Evolutionary conservation across 2,329 filamentous ascomycete genomes (phyloP).

Genomic region (Apiospora koreana): DNA sequence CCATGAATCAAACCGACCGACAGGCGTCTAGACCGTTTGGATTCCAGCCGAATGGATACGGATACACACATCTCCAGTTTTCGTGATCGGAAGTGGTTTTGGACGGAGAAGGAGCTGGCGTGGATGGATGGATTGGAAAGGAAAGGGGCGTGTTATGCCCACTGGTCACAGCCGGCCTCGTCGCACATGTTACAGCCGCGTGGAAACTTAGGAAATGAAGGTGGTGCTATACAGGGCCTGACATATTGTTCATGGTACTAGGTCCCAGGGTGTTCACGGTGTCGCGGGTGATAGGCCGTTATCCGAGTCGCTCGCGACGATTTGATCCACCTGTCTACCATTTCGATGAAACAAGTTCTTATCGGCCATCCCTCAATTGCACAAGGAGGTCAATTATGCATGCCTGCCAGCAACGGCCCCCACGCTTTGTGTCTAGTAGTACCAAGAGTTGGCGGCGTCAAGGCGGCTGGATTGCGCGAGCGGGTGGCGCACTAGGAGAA

Average conservation of each 20-base stretch:
- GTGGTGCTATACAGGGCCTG: neutral
- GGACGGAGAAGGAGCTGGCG: neutral
- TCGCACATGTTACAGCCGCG: constrained; percentile 7
- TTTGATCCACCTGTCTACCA: neutral
- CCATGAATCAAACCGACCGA: neutral
- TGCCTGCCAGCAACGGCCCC: neutral
- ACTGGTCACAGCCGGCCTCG: neutral
- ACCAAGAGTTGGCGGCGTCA: neutral
- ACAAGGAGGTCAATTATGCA: neutral
- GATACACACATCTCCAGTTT: neutral
- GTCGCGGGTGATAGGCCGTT: neutral
- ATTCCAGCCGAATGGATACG: neutral
- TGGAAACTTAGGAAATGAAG: neutral
- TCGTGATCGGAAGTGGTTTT: neutral
- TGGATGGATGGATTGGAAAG: neutral
- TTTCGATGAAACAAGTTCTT: constrained; percentile 6
- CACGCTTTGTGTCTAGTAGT: neutral
- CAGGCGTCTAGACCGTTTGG: neutral
- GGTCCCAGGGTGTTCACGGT: neutral
- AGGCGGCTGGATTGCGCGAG: neutral
- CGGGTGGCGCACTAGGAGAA: neutral
- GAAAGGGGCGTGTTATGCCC: neutral
- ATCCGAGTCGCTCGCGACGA: neutral
- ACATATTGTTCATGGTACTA: neutral
- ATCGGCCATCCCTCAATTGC: neutral